Base-by-base conservation (phyloP, 2,329 filamentous ascomycete genomes). In the Exophiala oligosperma region DNA sequence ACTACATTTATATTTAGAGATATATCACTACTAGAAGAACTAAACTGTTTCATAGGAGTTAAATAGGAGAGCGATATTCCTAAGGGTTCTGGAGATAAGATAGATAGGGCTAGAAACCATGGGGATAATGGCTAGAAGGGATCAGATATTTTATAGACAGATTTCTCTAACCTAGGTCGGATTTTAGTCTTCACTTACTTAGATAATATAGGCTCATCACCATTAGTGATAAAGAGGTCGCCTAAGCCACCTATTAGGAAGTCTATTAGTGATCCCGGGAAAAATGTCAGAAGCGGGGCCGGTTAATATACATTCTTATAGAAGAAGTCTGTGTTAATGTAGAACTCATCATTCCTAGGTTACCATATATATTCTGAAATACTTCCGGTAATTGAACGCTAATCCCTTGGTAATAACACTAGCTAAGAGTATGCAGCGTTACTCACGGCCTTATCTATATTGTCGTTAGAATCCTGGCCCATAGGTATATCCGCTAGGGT, bases 281-380 rank as follows among this genome's bases (percentile, higher is more conserved):
- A 46, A 46, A 46, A 46, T 24, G 43, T 46, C 43, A n/a, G 43
- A 46, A 17, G 14, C 43, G 43, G 43, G 43, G 43, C 43, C 43
- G 43, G 43, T 46, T n/a, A 4, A 46, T n/a, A n/a, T 17, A 17
- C 17, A 7, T 4, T 23, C 7, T n/a, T 6, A 7, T 46, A 17
- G 17, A 17, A 23, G 43, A 46, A 46, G 43, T 46, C 23, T 46
- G 43, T 26, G 4, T 17, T 12, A n/a, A 46, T 46, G 43, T 46
- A 46, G 12, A 46, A 46, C 43, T 17, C 17, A 17, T 17, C 17
- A 17, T 46, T 23, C 43, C 43, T 46, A 46, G 43, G 43, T 26
- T 46, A 8, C 43, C 43, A 46, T 21, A 4, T n/a, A 23, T 46
- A 4, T 46, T 46, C 21, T 46, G 43, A 24, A 7, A 46, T 46